These are phyloP conservation scores for Nicotiana tomentosiformis DNA, from an alignment of 257 asterid genomes.

Conservation along the genomic window DNA sequence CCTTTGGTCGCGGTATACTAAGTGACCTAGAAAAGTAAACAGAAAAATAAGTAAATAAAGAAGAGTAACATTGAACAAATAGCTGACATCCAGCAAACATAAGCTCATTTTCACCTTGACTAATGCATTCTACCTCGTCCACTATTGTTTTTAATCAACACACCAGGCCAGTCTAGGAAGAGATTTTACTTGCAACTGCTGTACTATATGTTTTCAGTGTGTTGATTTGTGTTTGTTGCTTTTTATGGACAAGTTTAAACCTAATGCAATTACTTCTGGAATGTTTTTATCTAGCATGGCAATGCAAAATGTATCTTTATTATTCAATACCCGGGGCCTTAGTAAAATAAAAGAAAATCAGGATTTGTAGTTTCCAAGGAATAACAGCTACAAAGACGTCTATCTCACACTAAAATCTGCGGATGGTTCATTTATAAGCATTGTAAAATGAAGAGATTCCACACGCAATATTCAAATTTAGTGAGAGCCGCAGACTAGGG, in stretches of 20 bases:
- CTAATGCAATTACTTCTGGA: slow-evolving; percentile 1
- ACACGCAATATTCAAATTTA: not conserved
- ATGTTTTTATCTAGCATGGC: not conserved
- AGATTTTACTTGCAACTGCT: not conserved
- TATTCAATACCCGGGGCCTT: not conserved
- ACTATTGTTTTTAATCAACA: not conserved
- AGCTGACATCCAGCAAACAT: not conserved
- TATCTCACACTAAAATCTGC: not conserved
- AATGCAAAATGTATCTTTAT: not conserved
- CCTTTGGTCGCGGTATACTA: slow-evolving; percentile 65
- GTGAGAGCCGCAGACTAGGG: not conserved
- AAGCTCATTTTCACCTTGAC: slow-evolving; percentile 8
- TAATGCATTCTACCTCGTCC: not conserved
- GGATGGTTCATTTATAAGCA: not conserved
- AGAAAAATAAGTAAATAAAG: not conserved
- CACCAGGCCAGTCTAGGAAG: not conserved
- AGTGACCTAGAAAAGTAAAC: slow-evolving; percentile 40
- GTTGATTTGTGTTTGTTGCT: not conserved
- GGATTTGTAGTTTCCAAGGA: not conserved
- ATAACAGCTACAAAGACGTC: not conserved
- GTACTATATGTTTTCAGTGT: not conserved
- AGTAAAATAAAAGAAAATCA: not conserved
- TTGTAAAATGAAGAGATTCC: not conserved
- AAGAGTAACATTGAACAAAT: slow-evolving; percentile 9
- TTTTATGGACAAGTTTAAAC: not conserved